phyloP scores from a whole-genome alignment of 2,329 filamentous ascomycete genomes.

The Xylaria sp. region DNA sequence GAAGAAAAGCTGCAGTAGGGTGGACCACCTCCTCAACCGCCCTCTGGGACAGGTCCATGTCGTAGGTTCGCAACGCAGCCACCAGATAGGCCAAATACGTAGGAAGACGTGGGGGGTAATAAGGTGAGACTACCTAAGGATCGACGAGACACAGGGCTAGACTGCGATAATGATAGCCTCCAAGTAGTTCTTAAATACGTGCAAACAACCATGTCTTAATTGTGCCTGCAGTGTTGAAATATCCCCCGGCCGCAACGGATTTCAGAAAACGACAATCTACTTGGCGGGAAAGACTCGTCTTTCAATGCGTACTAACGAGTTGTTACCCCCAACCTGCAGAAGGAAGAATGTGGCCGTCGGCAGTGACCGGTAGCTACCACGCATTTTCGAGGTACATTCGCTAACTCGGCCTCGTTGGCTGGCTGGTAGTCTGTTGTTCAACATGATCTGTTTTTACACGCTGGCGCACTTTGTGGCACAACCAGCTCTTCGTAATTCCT shows the following conservation, averaged over 20 bases:
- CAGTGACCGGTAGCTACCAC: slow-evolving; percentile 29
- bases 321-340: slow-evolving; percentile 31
- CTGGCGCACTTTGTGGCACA: slow-evolving; percentile 15
- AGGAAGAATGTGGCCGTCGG: slow-evolving; percentile 32
- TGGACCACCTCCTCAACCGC: slow-evolving; percentile 67
- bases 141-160: slow-evolving; percentile 22
- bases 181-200: slow-evolving; percentile 7
- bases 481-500: slow-evolving; percentile 4
- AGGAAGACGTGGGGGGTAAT: slow-evolving; percentile 30
- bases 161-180: slow-evolving; percentile 9
- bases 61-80: slow-evolving; percentile 31
- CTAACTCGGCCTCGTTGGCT: slow-evolving; percentile 26
- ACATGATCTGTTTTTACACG: slow-evolving; percentile 24
- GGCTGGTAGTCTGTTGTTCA: slow-evolving; percentile 15
- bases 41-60: slow-evolving; percentile 65
- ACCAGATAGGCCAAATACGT: slow-evolving; percentile 27
- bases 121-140: slow-evolving; percentile 11
- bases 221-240: slow-evolving; percentile 6
- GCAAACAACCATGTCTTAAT: slow-evolving; percentile 2
- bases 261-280: slow-evolving; percentile 11
- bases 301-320: slow-evolving; percentile 20
- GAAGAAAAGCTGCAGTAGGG: slow-evolving; percentile 64
- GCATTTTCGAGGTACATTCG: slow-evolving; percentile 29
- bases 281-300: slow-evolving; percentile 22
- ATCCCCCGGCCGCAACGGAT: slow-evolving; percentile 4